Evolutionary conservation across 306 rosid genomes (phyloP).

Genomic region (Glycine latifolia): DNA sequence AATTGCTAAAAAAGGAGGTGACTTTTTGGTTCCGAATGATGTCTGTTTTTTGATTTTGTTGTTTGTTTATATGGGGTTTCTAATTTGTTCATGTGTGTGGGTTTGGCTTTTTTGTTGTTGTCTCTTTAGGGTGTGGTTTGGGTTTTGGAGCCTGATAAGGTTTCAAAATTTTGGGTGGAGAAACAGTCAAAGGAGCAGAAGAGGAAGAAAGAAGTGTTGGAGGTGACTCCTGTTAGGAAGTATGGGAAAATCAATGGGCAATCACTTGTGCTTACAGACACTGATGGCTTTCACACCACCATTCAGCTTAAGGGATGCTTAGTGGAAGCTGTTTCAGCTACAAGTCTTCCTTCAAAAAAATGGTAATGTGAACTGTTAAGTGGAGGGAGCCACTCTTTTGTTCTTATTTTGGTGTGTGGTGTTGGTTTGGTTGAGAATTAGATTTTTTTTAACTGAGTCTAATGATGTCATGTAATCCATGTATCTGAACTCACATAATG

Average conservation of each 20-base stretch:
- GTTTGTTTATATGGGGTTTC: slow-evolving; percentile 8
- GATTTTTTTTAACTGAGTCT: not conserved
- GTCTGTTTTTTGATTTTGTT: not conserved
- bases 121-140: slow-evolving; percentile 80
- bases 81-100: slow-evolving; percentile 39
- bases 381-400: slow-evolving; percentile 20
- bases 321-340: slow-evolving; percentile 83
- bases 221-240: slow-evolving; percentile 72
- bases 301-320: slow-evolving; percentile 68
- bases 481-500: not conserved
- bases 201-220: slow-evolving; percentile 66
- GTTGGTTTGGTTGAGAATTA: not conserved
- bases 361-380: slow-evolving; percentile 60
- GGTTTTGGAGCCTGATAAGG: slow-evolving; percentile 77
- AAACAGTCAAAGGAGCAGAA: slow-evolving; percentile 62
- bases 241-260: slow-evolving; percentile 66
- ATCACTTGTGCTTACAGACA: slow-evolving; percentile 63
- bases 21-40: slow-evolving; percentile 14
- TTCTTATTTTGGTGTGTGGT: slow-evolving; percentile 14
- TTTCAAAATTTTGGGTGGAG: slow-evolving; percentile 57
- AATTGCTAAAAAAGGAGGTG: slow-evolving; percentile 75
- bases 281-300: slow-evolving; percentile 60
- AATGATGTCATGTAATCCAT: not conserved
- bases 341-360: slow-evolving; percentile 73
- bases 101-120: slow-evolving; percentile 25